These are phyloP conservation scores for Erodium maritimum DNA, from an alignment of 345 rosid species.

Conservation along the genomic window DNA sequence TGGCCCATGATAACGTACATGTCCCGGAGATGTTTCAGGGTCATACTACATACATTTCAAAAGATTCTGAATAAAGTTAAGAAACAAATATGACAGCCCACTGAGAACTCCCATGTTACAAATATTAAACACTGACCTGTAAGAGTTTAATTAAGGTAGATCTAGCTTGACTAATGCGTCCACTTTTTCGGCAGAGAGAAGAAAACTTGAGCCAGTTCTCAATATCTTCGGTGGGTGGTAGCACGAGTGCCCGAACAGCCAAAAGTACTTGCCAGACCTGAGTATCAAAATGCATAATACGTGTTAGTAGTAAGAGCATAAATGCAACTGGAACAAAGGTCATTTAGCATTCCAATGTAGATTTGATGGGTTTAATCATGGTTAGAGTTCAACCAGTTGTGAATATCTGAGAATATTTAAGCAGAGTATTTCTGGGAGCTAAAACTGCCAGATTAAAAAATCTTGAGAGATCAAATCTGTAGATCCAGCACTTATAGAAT, in stretches of 20 bases:
- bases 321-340: not conserved
- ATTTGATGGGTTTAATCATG: not conserved
- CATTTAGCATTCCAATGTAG: not conserved
- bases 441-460: too few relatives aligned
- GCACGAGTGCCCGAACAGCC: slow-evolving; percentile 84
- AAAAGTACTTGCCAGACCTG: slow-evolving; percentile 95
- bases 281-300: not conserved
- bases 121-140: slow-evolving; percentile 39
- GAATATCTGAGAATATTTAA: not conserved
- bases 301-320: too few relatives aligned
- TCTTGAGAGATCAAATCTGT: too few relatives aligned
- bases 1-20: slow-evolving; percentile 66
- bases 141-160: slow-evolving; percentile 83
- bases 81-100: not conserved
- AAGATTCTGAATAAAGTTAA: not conserved
- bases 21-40: slow-evolving; percentile 71
- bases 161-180: slow-evolving; percentile 90
- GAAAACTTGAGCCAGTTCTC: slow-evolving; percentile 96
- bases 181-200: slow-evolving; percentile 79
- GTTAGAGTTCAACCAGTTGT: not conserved
- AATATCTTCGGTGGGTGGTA: slow-evolving; percentile 87
- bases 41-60: slow-evolving; percentile 45
- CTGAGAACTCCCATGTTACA: not conserved
- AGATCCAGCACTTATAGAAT: too few relatives aligned
- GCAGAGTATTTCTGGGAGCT: not conserved